A percentile compares a stretch with the other conserved stretches of the same genome.
Conservation (phyloP, 2,329 filamentous ascomycete species). For the Geosmithia putterillii region DNA sequence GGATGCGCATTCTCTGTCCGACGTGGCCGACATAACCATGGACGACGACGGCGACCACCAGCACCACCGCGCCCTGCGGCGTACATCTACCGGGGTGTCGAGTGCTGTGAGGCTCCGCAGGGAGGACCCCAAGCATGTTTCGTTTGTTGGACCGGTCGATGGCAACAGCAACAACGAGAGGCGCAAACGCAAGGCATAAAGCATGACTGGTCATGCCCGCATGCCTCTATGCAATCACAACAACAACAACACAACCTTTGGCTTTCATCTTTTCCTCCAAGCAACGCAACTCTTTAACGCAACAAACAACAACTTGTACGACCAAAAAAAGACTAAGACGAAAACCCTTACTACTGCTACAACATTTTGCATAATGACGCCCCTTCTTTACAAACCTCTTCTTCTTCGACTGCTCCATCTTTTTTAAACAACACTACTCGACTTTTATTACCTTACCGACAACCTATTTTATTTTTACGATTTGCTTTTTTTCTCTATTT, state of each 20-base stretch:
- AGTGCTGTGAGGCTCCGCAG: conserved; percentile 37
- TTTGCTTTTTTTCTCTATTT: not conserved
- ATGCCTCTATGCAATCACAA: conserved; percentile 1
- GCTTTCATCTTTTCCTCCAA: too few species aligned
- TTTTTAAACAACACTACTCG: not conserved
- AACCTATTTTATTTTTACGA: too few species aligned
- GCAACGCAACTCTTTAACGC: not conserved
- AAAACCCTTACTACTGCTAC: not conserved
- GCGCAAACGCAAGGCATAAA: conserved; percentile 16
- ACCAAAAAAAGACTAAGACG: not conserved
- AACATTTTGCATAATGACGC: not conserved
- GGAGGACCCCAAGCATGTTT: conserved; percentile 42
- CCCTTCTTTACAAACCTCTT: not conserved
- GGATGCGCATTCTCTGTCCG: conserved; percentile 48
- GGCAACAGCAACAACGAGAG: conserved; percentile 21
- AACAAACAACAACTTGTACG: not conserved
- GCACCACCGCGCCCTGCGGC: conserved; percentile 30
- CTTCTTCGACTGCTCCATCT: not conserved
- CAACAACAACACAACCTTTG: not conserved
- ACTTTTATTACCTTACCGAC: not conserved
- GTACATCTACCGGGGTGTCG: conserved; percentile 27
- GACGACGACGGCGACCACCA: conserved; percentile 43
- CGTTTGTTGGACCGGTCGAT: conserved; percentile 39
- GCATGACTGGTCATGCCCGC: conserved; percentile 7
- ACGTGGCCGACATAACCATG: conserved; percentile 49